These are phyloP conservation scores for Metschnikowia arizonensis DNA, from an alignment of 805 yeast species.

Conservation along the genomic window DNA sequence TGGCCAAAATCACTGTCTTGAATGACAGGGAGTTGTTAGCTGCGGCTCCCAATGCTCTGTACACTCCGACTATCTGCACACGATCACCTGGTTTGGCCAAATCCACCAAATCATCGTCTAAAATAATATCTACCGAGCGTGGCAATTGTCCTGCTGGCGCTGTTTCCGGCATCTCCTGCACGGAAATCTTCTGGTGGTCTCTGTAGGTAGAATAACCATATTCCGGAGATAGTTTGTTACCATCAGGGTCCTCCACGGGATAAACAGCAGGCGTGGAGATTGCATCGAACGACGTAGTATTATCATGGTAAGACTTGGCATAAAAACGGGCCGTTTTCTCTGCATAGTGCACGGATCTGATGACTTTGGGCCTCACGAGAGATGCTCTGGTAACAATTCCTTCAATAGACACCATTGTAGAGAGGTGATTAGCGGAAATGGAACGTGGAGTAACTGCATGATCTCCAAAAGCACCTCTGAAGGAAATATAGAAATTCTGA, in stretches of 20 bases:
- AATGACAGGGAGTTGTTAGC: constrained; percentile 60
- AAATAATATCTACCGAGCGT: constrained; percentile 82
- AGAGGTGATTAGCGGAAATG: constrained; percentile 68
- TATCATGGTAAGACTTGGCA: constrained; percentile 89
- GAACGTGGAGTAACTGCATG: constrained; percentile 87
- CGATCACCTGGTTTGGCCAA: constrained; percentile 93
- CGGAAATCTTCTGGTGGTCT: constrained; percentile 89
- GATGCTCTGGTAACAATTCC: constrained; percentile 96
- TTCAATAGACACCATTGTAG: constrained; percentile 81
- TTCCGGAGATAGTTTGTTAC: constrained; percentile 83
- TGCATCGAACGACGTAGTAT: constrained; percentile 85
- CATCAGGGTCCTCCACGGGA: constrained; percentile 91
- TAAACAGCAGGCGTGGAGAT: constrained; percentile 78
- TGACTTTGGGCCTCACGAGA: constrained; percentile 85
- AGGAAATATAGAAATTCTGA: constrained; percentile 68
- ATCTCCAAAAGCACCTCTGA: constrained; percentile 88
- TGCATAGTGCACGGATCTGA: constrained; percentile 89
- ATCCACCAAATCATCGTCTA: constrained; percentile 94
- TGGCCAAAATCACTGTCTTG: constrained; percentile 78
- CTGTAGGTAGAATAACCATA: constrained; percentile 89
- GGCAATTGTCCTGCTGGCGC: constrained; percentile 99
- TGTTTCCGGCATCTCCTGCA: constrained; percentile 96
- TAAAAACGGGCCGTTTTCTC: constrained; percentile 80
- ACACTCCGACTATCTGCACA: constrained; percentile 89
- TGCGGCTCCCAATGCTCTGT: constrained; percentile 82